These are phyloP conservation scores for Pelargonium australe DNA, from an alignment of 441 rosid species.

Conservation along the genomic window DNA sequence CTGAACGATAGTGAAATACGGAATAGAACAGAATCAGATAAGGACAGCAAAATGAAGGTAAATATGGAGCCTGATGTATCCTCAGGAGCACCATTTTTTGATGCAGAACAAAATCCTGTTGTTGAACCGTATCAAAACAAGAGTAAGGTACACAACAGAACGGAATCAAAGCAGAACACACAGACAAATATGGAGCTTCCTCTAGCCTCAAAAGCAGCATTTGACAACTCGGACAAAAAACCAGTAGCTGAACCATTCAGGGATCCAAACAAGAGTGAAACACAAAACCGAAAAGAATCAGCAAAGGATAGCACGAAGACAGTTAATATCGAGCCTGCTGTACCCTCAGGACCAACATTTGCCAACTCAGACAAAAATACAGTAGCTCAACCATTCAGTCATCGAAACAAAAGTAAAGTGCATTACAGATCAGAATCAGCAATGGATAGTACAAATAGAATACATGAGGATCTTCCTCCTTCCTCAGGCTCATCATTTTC, in stretches of 20 bases:
- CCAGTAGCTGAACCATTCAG: conserved; percentile 18
- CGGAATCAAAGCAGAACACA: neutral
- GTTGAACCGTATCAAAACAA: conserved; percentile 20
- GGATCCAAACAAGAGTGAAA: conserved; percentile 19
- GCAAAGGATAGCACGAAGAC: conserved; percentile 20
- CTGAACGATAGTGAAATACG: conserved; percentile 13
- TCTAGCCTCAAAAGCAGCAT: conserved; percentile 10
- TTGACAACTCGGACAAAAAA: neutral
- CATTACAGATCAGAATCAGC: neutral
- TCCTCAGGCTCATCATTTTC: conserved; percentile 27
- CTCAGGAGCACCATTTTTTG: conserved; percentile 16
- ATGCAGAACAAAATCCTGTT: conserved; percentile 17
- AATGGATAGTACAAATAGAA: neutral
- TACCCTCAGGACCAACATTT: conserved; percentile 15
- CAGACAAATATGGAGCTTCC: conserved; percentile 12
- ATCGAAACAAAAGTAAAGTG: conserved; percentile 10
- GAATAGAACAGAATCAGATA: conserved; percentile 28
- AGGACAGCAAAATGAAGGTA: conserved; percentile 17
- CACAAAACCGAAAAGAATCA: conserved; percentile 33
- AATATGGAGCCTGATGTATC: conserved; percentile 12
- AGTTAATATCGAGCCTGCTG: conserved; percentile 14
- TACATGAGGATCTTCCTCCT: conserved; percentile 14
- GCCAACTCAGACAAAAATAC: conserved; percentile 21
- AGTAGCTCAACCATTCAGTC: conserved; percentile 22
- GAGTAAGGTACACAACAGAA: neutral